These are phyloP conservation scores for Taiwanofungus camphoratus DNA, from an alignment of 1,284 basidiomycete genomes.

Conservation along the genomic window DNA sequence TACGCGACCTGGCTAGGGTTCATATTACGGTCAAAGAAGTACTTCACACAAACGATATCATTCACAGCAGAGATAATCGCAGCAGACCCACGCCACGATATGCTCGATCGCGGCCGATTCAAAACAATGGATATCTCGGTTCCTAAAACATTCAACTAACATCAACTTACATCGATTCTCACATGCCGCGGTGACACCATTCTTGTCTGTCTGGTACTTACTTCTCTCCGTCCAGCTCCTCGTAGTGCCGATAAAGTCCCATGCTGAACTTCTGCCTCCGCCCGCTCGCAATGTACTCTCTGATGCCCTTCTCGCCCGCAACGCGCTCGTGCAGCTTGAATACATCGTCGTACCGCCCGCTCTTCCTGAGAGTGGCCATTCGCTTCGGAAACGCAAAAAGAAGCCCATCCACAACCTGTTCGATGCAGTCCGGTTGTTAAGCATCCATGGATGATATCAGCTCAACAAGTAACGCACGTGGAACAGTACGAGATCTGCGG, in stretches of 20 bases:
- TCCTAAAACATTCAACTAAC: too few species aligned
- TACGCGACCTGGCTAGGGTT: too few species aligned
- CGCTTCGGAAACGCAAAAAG: slow-evolving; percentile 42
- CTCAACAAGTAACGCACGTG: slow-evolving; percentile 24
- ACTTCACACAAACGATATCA: too few species aligned
- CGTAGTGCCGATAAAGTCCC: slow-evolving; percentile 42
- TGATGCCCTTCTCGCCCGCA: slow-evolving; percentile 30
- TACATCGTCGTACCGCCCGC: slow-evolving; percentile 28
- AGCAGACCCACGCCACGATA: too few species aligned
- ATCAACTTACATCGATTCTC: too few species aligned
- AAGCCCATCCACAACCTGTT: slow-evolving; percentile 30
- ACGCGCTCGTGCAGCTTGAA: slow-evolving; percentile 30
- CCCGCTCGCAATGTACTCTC: slow-evolving; percentile 38
- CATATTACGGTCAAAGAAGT: too few species aligned
- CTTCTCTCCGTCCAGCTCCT: slow-evolving; percentile 38
- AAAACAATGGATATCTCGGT: too few species aligned
- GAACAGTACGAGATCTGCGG: slow-evolving; percentile 44
- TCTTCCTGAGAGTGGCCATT: slow-evolving; percentile 25
- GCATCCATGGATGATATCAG: background rate
- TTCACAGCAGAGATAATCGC: too few species aligned
- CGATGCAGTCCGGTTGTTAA: background rate
- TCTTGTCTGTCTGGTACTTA: too few species aligned
- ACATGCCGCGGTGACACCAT: too few species aligned
- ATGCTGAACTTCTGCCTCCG: slow-evolving; percentile 32
- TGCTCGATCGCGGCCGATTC: too few species aligned